A percentile compares a stretch with the other conserved stretches of the same genome.
Conservation (phyloP, 2,329 filamentous ascomycete genomes). For the Pseudogymnoascus sp. region DNA sequence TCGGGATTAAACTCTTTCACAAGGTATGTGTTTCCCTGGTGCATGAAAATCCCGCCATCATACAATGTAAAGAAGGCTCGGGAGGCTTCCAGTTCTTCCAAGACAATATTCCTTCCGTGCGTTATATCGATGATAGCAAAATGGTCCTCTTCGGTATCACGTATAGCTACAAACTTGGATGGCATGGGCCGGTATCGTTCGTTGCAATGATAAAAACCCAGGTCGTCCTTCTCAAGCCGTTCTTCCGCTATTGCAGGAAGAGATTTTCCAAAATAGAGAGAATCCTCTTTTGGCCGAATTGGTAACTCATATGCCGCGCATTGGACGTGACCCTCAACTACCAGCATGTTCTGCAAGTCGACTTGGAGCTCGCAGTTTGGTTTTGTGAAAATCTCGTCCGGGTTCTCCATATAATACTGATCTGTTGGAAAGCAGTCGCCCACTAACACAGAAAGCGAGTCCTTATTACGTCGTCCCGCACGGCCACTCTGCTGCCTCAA, state of each 20-base stretch:
- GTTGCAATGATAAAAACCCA: constrained; percentile 86
- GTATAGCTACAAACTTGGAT: constrained; percentile 76
- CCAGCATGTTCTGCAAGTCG: constrained; percentile 84
- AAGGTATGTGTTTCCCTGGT: constrained; percentile 89
- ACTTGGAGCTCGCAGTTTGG: constrained; percentile 86
- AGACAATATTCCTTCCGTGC: constrained; percentile 70
- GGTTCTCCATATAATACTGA: constrained; percentile 96
- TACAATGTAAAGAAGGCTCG: constrained; percentile 95
- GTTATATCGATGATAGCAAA: constrained; percentile 91
- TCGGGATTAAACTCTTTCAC: constrained; percentile 84
- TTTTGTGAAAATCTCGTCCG: constrained; percentile 85
- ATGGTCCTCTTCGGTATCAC: constrained; percentile 83
- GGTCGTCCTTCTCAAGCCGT: constrained; percentile 64
- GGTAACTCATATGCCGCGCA: constrained; percentile 96
- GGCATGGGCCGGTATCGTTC: constrained; percentile 81
- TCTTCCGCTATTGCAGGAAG: constrained; percentile 66
- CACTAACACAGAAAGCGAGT: constrained; percentile 83
- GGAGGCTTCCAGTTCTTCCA: constrained; percentile 93
- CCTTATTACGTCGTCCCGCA: constrained; percentile 85
- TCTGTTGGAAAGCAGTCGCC: constrained; percentile 87
- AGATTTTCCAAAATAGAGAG: constrained; percentile 69
- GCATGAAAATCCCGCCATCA: constrained; percentile 92
- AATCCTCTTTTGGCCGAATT: constrained; percentile 70
- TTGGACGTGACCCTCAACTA: constrained; percentile 89
- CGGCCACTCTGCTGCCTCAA: constrained; percentile 90